Conservation (phyloP, 1,284 basidiomycete genomes). For the Taiwanofungus camphoratus region DNA sequence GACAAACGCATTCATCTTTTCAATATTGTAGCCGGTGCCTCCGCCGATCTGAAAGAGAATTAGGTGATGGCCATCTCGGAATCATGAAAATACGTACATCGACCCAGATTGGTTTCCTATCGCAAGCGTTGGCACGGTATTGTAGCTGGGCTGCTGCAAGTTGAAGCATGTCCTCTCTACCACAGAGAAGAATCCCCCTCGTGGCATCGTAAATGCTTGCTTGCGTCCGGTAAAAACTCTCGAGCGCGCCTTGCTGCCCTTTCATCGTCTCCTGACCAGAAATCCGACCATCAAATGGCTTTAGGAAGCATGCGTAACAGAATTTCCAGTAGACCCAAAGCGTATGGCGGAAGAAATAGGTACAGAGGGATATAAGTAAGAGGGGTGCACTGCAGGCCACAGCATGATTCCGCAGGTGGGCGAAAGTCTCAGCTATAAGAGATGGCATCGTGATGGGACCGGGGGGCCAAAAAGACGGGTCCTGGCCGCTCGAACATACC, state of each 20-base stretch:
- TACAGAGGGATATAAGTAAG: background rate
- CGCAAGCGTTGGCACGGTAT: conserved; percentile 8
- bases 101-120: conserved; percentile 15
- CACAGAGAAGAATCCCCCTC: conserved; percentile 13
- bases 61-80: background rate
- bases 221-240: conserved; percentile 19
- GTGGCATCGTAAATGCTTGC: conserved; percentile 18
- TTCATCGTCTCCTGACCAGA: conserved; percentile 10
- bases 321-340: conserved; percentile 15
- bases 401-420: background rate
- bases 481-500: no score
- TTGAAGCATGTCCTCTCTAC: conserved; percentile 19
- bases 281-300: conserved; percentile 13
- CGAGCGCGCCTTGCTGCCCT: conserved; percentile 17
- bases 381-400: background rate
- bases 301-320: conserved; percentile 19
- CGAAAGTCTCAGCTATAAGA: no score
- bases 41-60: conserved; percentile 13
- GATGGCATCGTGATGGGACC: no score
- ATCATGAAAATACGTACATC: conserved; percentile 10
- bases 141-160: conserved; percentile 17
- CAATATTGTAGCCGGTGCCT: conserved; percentile 19
- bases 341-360: conserved; percentile 5
- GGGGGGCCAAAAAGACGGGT: no score
- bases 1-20: conserved; percentile 18